A percentile compares a stretch with the other conserved stretches of the same genome.
Conservation (phyloP, 306 rosid genomes). For the Rosa rugosa region DNA sequence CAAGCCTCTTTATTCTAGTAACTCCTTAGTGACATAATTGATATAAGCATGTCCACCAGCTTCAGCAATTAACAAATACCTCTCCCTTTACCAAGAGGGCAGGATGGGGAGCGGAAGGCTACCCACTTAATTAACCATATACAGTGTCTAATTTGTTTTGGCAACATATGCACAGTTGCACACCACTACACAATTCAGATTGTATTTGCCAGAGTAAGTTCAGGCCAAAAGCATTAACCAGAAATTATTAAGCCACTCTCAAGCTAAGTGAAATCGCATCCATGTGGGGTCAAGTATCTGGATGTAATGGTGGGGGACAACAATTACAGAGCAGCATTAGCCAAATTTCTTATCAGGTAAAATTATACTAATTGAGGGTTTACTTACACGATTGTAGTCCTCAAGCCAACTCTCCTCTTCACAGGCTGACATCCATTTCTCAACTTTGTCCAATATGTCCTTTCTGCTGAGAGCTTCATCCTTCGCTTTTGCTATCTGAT, state of each 20-base stretch:
- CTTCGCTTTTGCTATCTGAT: constrained; percentile 81
- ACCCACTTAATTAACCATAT: background rate
- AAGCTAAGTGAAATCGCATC: background rate
- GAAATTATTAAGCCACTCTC: background rate
- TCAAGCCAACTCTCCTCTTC: constrained; percentile 99
- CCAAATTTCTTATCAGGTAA: background rate
- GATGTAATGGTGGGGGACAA: background rate
- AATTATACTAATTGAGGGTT: background rate
- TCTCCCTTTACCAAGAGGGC: background rate
- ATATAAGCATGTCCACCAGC: background rate
- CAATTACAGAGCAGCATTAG: background rate
- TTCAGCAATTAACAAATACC: background rate
- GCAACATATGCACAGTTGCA: background rate
- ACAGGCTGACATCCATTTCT: constrained; percentile 99
- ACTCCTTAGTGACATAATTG: background rate
- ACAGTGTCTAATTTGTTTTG: background rate
- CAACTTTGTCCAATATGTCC: constrained; percentile 99
- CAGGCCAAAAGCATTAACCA: background rate
- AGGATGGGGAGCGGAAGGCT: background rate
- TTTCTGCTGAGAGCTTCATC: constrained; percentile 94
- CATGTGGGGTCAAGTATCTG: background rate
- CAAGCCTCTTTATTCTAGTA: background rate
- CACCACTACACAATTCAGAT: background rate
- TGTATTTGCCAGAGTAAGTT: background rate
- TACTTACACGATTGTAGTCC: constrained; percentile 90